These are phyloP conservation scores for Corylus avellana DNA, from an alignment of 306 rosid genomes.

Conservation along the genomic window DNA sequence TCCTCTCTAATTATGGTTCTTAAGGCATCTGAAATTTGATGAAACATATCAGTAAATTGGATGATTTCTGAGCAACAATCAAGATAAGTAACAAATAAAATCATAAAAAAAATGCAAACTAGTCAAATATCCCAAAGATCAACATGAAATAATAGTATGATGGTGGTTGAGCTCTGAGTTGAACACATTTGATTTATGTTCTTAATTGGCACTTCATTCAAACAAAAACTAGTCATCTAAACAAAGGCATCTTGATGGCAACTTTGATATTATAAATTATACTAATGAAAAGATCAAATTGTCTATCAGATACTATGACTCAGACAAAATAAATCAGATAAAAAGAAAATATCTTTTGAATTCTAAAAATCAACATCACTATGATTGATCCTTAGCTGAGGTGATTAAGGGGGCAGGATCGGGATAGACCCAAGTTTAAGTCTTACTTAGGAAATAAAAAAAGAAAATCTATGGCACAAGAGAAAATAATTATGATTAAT, in stretches of 20 bases:
- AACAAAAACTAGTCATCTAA: not conserved
- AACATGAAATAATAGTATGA: not conserved
- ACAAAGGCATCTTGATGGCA: constrained; percentile 8
- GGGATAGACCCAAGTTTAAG: not conserved
- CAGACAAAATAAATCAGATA: not conserved
- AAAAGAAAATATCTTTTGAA: not conserved
- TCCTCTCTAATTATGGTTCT: constrained; percentile 87
- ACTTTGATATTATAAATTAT: not conserved
- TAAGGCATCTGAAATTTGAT: constrained; percentile 77
- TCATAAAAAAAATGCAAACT: not conserved
- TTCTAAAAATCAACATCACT: not conserved
- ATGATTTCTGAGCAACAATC: constrained; percentile 26
- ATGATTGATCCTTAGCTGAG: not conserved
- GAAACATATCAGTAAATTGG: constrained; percentile 12
- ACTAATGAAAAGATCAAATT: not conserved
- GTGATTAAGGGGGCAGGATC: not conserved
- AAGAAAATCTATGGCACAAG: not conserved
- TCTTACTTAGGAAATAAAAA: not conserved
- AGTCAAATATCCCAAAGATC: not conserved
- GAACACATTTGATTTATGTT: not conserved
- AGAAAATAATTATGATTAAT: constrained; percentile 15
- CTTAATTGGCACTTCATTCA: constrained; percentile 1
- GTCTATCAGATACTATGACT: not conserved
- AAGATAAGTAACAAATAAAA: constrained; percentile 9
- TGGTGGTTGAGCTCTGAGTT: not conserved